A percentile compares a stretch with the other conserved stretches of the same genome.
phyloP scores from a whole-genome alignment of 2,329 filamentous ascomycete genomes.

The Madurella fahalii region DNA sequence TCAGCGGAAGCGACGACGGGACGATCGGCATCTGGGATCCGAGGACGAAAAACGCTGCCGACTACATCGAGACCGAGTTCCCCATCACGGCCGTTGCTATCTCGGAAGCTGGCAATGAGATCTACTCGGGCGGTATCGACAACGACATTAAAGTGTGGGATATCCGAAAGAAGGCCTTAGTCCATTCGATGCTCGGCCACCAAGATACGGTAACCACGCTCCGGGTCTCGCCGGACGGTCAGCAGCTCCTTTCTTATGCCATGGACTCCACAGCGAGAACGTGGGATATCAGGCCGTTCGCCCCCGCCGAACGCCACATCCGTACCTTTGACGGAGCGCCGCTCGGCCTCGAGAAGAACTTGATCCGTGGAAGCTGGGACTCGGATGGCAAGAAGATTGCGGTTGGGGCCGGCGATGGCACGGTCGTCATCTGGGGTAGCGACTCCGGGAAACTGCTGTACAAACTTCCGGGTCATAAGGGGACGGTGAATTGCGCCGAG shows the following conservation, averaged over 20 bases:
- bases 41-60: conserved; percentile 78
- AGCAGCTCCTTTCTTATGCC: conserved; percentile 83
- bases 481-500: conserved; percentile 89
- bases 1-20: conserved; percentile 91
- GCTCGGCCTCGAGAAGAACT: conserved; percentile 82
- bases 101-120: conserved; percentile 91
- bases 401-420: conserved; percentile 85
- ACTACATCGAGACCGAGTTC: conserved; percentile 86
- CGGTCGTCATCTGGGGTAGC: conserved; percentile 84
- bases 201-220: conserved; percentile 89
- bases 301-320: conserved; percentile 78
- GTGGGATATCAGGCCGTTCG: conserved; percentile 95
- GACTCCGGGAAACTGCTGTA: conserved; percentile 87
- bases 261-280: conserved; percentile 93
- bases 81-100: conserved; percentile 88
- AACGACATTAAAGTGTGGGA: conserved; percentile 99
- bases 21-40: conserved; percentile 96
- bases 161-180: conserved; percentile 80
- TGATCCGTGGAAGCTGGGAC: conserved; percentile 89
- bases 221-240: conserved; percentile 86
- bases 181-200: conserved; percentile 86
- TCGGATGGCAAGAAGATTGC: conserved; percentile 79
- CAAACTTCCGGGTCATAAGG: conserved; percentile 93
- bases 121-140: conserved; percentile 92
- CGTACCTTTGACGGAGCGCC: conserved; percentile 90